Percentiles rank a stretch among this genome's conserved stretches.
Conservation (phyloP, 192 early-diverging fungal genomes). For the Coemansia sp. region DNA sequence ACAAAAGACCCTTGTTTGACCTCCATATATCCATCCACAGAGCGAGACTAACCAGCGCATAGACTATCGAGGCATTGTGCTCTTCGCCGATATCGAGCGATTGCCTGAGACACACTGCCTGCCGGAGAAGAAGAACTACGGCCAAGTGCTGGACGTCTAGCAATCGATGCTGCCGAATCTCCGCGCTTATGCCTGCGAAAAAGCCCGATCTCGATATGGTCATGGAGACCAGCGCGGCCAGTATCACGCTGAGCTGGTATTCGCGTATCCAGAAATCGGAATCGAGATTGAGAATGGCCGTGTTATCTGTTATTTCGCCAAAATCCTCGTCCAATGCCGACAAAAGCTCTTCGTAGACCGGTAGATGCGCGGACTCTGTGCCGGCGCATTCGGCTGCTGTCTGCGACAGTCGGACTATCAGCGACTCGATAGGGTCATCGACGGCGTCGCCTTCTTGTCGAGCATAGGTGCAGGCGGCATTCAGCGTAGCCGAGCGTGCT, state of each 20-base stretch:
- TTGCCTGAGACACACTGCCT: conserved; percentile 23
- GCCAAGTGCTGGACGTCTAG: conserved; percentile 31
- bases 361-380: neutral
- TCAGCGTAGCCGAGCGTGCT: neutral
- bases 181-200: neutral
- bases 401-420: conserved; percentile 25
- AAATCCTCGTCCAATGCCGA: conserved; percentile 23
- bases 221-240: conserved; percentile 30
- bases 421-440: conserved; percentile 27
- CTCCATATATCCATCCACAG: conserved; percentile 51
- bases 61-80: conserved; percentile 1
- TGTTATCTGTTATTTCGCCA: conserved; percentile 6
- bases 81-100: conserved; percentile 13
- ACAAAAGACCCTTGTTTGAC: conserved; percentile 6
- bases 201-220: neutral
- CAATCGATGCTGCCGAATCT: neutral
- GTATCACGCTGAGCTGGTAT: conserved; percentile 34
- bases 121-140: conserved; percentile 21
- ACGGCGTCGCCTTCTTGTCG: conserved; percentile 1
- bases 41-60: conserved; percentile 27
- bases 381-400: neutral
- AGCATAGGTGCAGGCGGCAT: neutral
- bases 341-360: conserved; percentile 13
- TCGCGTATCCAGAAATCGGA: conserved; percentile 45
- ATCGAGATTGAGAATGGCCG: conserved; percentile 13